Percentiles rank a stretch among this genome's conserved stretches.
These are phyloP conservation scores for Xylaria castorea DNA, from an alignment of 495 filamentous ascomycete genomes.

Conservation along the genomic window DNA sequence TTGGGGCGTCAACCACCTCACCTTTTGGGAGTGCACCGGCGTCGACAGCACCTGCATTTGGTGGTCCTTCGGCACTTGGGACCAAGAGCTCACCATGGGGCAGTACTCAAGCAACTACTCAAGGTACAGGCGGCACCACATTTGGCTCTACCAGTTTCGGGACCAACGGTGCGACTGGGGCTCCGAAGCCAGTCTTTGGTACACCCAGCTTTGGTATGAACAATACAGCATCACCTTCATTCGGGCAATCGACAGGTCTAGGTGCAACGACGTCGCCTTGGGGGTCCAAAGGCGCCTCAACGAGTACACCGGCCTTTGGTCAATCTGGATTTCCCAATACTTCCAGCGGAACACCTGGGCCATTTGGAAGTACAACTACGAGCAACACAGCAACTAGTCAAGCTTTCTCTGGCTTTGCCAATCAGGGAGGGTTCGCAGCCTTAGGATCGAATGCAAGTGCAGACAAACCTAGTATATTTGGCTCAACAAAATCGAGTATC, in stretches of 20 bases:
- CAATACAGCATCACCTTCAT: slow-evolving; percentile 49
- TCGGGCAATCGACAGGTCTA: slow-evolving; percentile 58
- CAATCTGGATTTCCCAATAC: slow-evolving; percentile 43
- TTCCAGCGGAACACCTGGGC: slow-evolving; percentile 23
- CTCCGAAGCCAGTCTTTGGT: slow-evolving; percentile 48
- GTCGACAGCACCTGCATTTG: slow-evolving; percentile 42
- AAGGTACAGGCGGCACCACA: slow-evolving; percentile 40
- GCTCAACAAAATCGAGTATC: slow-evolving; percentile 47
- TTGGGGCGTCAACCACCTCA: slow-evolving; percentile 34
- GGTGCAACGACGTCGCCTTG: slow-evolving; percentile 50
- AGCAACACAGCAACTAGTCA: slow-evolving; percentile 40
- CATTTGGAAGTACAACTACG: slow-evolving; percentile 41
- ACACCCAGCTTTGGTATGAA: slow-evolving; percentile 46
- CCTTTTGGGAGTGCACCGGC: slow-evolving; percentile 42
- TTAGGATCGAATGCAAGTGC: slow-evolving; percentile 40
- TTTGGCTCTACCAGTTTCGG: slow-evolving; percentile 52
- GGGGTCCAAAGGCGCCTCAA: slow-evolving; percentile 42
- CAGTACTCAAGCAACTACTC: slow-evolving; percentile 29
- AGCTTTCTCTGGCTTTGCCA: slow-evolving; percentile 68
- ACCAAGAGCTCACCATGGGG: slow-evolving; percentile 52
- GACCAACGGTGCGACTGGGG: slow-evolving; percentile 56
- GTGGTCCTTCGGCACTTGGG: slow-evolving; percentile 47
- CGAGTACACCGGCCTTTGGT: slow-evolving; percentile 48
- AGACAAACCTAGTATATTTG: slow-evolving; percentile 57
- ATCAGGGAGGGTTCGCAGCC: slow-evolving; percentile 62